Evolutionary conservation across 2,329 filamentous ascomycete species (phyloP).

Genomic region (Scytalidium sp.): DNA sequence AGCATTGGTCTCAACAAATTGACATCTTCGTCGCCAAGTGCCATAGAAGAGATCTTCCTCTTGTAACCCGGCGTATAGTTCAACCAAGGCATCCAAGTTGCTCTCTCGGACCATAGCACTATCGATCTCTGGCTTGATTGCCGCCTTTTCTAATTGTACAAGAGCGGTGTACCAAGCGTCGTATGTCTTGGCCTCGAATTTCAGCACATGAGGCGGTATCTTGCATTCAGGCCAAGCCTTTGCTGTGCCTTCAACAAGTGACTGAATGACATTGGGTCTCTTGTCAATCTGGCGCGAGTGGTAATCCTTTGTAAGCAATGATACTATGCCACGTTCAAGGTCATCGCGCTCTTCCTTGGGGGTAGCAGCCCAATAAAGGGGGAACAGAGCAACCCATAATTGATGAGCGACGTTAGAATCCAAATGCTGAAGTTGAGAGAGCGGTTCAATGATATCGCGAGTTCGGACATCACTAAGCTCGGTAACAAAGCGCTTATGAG

Average conservation of each 20-base stretch:
- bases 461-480: slow-evolving; percentile 85
- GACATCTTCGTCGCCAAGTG: slow-evolving; percentile 90
- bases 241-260: slow-evolving; percentile 82
- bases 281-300: slow-evolving; percentile 93
- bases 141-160: slow-evolving; percentile 84
- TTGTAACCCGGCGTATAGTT: slow-evolving; percentile 84
- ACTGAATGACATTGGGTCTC: slow-evolving; percentile 92
- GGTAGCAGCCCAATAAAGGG: slow-evolving; percentile 88
- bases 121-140: slow-evolving; percentile 75
- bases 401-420: slow-evolving; percentile 80
- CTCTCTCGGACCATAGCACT: slow-evolving; percentile 85
- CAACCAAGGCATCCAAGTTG: slow-evolving; percentile 92
- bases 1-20: slow-evolving; percentile 96
- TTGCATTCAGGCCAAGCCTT: slow-evolving; percentile 84
- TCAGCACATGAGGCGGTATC: slow-evolving; percentile 92
- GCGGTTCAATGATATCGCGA: slow-evolving; percentile 83
- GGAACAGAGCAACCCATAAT: slow-evolving; percentile 89
- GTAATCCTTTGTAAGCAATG: slow-evolving; percentile 89
- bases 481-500: slow-evolving; percentile 77
- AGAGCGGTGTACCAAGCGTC: slow-evolving; percentile 97
- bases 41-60: slow-evolving; percentile 98
- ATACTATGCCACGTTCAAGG: slow-evolving; percentile 87
- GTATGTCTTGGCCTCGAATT: slow-evolving; percentile 90
- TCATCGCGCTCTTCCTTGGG: slow-evolving; percentile 85
- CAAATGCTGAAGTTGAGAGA: slow-evolving; percentile 88